Evolutionary conservation across 257 asterid genomes (phyloP), one percentile per base, ranked within the genome.

Genomic region (Nicotiana attenuata): DNA sequence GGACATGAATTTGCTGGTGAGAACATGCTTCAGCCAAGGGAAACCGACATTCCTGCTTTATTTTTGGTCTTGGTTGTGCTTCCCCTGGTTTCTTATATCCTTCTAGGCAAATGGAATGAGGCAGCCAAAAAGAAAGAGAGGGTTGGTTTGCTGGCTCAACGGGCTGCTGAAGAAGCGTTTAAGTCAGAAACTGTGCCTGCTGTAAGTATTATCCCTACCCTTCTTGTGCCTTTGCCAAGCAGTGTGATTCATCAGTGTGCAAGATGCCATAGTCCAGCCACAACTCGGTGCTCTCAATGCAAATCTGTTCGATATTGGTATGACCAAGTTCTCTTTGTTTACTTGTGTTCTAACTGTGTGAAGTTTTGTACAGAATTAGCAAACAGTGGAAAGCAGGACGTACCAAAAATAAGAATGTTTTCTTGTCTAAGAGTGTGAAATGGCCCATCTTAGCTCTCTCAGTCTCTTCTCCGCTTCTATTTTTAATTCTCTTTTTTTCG

Each of bases 271-370:
- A 85, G 88, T 88, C 91, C 91, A 45, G 92, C 95, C 55, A 83
- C 85, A 41, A 94, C 97, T 82, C 97, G 97, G 81, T 92, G 98
- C 90, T 87, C 93, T 11, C 89, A 76, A 24, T 94, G 98, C 95
- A 94, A 94, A 88, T 89, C 95, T 50, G 89, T 90, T 88, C 91
- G 97, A 85, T 94, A 94, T 83, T 94, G 98, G 98, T 94, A 92
- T 60, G 93, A 6, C 45, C 71, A 73, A 68, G 24, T 81, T 85
- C 83, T 31, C 26, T 15, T 33, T 15, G 20, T 41, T 28, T 45
- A 73, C 61, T 73, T 73, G 61, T 10, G 50, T 3, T 41, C 57
- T 38, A 20, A 41, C 50, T 38, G 17, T 69, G 20, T 69, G 7
- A 41, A 69, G 57, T 69, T n/a, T 19, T 20, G 9, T 69, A 69